Percentiles rank a stretch among this genome's conserved stretches.
Evolutionary conservation across 2,329 filamentous ascomycete species (phyloP).

Genomic region (Lecanicillium sp.): DNA sequence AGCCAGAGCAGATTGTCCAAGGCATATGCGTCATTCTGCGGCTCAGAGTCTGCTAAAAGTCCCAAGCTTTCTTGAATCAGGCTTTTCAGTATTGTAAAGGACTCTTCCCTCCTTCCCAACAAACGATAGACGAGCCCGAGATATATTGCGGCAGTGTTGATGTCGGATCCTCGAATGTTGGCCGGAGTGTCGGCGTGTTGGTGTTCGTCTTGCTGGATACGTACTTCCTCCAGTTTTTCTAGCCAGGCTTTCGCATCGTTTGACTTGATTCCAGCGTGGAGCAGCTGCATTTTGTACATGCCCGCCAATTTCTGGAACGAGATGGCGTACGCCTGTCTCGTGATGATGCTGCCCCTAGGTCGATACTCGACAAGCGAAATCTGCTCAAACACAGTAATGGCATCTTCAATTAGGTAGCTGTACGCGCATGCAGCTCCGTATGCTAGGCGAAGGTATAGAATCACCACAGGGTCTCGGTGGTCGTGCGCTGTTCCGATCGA

Average conservation of each 20-base stretch:
- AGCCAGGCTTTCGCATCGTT: slow-evolving; percentile 23
- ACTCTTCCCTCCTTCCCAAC: slow-evolving; percentile 17
- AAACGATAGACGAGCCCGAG: slow-evolving; percentile 29
- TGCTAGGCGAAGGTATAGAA: slow-evolving; percentile 29
- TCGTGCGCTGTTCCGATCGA: slow-evolving; percentile 25
- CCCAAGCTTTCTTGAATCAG: slow-evolving; percentile 29
- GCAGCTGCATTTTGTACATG: slow-evolving; percentile 27
- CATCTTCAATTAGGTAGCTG: slow-evolving; percentile 24
- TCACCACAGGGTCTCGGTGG: slow-evolving; percentile 27
- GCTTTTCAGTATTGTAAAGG: slow-evolving; percentile 20
- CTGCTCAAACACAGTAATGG: slow-evolving; percentile 26
- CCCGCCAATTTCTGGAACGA: slow-evolving; percentile 31
- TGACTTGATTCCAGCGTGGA: slow-evolving; percentile 19
- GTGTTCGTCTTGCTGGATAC: slow-evolving; percentile 27
- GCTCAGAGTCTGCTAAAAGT: slow-evolving; percentile 31
- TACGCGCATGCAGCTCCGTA: slow-evolving; percentile 27
- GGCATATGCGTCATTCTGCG: slow-evolving; percentile 32
- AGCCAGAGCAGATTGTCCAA: slow-evolving; percentile 32
- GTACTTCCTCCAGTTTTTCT: slow-evolving; percentile 25
- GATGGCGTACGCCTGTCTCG: slow-evolving; percentile 29
- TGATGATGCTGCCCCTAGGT: slow-evolving; percentile 29
- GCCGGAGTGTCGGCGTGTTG: slow-evolving; percentile 31
- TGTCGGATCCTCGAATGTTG: slow-evolving; percentile 31
- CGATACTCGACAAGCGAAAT: slow-evolving; percentile 30
- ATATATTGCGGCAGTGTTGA: slow-evolving; percentile 33